Conservation (phyloP, 441 rosid genomes). For the Euphorbia corollata region DNA sequence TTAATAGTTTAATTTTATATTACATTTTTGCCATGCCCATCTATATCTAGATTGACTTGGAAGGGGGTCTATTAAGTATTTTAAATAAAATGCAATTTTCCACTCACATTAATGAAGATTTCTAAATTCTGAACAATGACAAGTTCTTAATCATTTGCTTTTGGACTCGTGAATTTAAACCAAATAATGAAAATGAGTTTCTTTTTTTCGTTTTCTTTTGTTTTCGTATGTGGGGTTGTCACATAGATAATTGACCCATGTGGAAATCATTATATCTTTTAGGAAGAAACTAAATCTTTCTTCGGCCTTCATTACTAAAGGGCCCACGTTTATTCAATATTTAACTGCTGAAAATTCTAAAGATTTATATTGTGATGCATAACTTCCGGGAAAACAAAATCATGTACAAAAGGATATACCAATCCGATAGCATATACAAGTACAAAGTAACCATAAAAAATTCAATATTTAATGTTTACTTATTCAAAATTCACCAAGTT, state of each 20-base stretch:
- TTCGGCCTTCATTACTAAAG: slow-evolving; percentile 14
- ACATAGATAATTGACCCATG: slow-evolving; percentile 23
- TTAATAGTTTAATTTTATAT: too few species aligned
- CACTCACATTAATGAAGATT: slow-evolving; percentile 10
- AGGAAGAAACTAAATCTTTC: too few species aligned
- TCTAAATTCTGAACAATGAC: slow-evolving; percentile 22
- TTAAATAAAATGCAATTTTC: slow-evolving; percentile 7
- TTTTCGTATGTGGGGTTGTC: slow-evolving; percentile 34
- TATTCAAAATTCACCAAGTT: too few species aligned
- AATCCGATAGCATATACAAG: too few species aligned
- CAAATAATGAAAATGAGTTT: slow-evolving; percentile 9
- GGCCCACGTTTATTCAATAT: slow-evolving; percentile 13
- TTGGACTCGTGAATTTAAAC: slow-evolving; percentile 17
- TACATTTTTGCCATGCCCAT: slow-evolving; percentile 1
- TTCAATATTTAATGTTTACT: too few species aligned
- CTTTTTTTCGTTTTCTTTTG: background rate
- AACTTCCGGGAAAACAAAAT: too few species aligned
- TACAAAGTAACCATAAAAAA: too few species aligned
- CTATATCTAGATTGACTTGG: slow-evolving; percentile 28
- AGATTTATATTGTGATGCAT: too few species aligned
- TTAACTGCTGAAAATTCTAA: too few species aligned
- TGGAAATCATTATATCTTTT: slow-evolving; percentile 6
- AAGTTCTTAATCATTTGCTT: slow-evolving; percentile 24
- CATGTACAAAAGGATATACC: too few species aligned
- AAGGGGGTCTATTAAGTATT: slow-evolving; percentile 9